Base-by-base conservation (phyloP, 352 stramenopile genomes). In the Globisporangium nunn region DNA sequence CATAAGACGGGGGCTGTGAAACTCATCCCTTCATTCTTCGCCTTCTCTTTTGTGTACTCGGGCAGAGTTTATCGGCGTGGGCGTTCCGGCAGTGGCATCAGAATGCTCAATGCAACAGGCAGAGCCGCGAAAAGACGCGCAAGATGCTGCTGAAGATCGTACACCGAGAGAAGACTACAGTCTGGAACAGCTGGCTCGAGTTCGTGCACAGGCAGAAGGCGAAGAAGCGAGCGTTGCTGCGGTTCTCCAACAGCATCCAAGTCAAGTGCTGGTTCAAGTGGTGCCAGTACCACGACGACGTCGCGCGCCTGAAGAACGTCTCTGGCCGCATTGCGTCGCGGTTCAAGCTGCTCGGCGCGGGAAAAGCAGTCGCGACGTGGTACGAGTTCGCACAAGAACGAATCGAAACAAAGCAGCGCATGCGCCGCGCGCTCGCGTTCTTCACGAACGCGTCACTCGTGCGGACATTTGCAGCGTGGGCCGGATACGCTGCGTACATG, bases 191-290 rank as follows among this genome's bases (percentile, higher is more conserved):
- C 0, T 93, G 81, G 83, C 35, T 61, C 0, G 67, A 78, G 4
- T 93, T 89, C 50, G 61, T 87, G 4, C 54, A 69, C 14, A 58
- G 65, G 1, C 75, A 86, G 43, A 72, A 66, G 5, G 72, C 77
- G 1, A 87, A 84, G 48, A 77, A 76, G 14, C 69, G 79, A 46
- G 83, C 83, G 10, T 63, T 82, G 5, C 61, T 75, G 6, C 74
- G 74, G 5, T 91, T 93, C 40, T 81, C 76, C 4, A 75, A 60
- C 54, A 85, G 68, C 15, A 72, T 84, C 1, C 61, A 77, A 33
- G 70, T 71, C 6, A 91, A 89, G 56, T 91, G 79, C 61, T 93
- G 73, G 66, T 18, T 82, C 7, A 58, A 61, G 28, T 93, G 83
- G 83, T 67, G 69, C 28, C 63, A 68, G 44, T 55, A 67, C 18